These are phyloP conservation scores for Lophium mytilinum DNA, from an alignment of 495 filamentous ascomycete species.

Conservation along the genomic window DNA sequence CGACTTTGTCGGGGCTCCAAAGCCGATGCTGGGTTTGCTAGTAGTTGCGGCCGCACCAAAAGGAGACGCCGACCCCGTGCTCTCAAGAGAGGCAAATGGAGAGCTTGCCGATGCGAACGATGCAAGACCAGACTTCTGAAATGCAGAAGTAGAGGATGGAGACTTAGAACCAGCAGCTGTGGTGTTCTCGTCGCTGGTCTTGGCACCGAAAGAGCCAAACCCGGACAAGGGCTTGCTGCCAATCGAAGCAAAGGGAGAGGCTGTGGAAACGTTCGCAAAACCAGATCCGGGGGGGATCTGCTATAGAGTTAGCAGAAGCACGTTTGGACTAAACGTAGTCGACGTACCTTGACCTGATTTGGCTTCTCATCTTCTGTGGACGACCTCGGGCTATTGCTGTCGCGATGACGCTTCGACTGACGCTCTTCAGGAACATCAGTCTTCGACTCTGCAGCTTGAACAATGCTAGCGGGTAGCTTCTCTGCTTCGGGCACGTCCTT, in stretches of 20 bases:
- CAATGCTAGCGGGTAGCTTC: background rate
- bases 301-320: background rate
- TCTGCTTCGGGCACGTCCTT: background rate
- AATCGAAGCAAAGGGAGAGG: slow-evolving; percentile 41
- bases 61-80: slow-evolving; percentile 30
- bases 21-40: slow-evolving; percentile 6
- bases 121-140: slow-evolving; percentile 29
- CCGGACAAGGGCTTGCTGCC: slow-evolving; percentile 21
- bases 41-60: slow-evolving; percentile 11
- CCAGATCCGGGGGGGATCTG: slow-evolving; percentile 41
- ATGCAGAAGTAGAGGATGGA: slow-evolving; percentile 16
- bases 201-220: slow-evolving; percentile 13
- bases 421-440: slow-evolving; percentile 14
- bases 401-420: slow-evolving; percentile 23
- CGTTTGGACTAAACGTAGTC: background rate
- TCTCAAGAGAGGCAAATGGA: slow-evolving; percentile 45
- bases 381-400: slow-evolving; percentile 12
- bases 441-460: background rate
- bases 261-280: slow-evolving; percentile 46
- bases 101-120: slow-evolving; percentile 44
- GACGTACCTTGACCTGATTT: slow-evolving; percentile 16
- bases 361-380: slow-evolving; percentile 2
- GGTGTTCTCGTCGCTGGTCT: slow-evolving; percentile 6
- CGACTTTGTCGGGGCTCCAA: slow-evolving; percentile 5
- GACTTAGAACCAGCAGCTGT: background rate